Evolutionary conservation across 768 basidiomycete species (phyloP), one percentile per base, ranked within the genome.

Genomic region (Neoboletus subvelutipes): DNA sequence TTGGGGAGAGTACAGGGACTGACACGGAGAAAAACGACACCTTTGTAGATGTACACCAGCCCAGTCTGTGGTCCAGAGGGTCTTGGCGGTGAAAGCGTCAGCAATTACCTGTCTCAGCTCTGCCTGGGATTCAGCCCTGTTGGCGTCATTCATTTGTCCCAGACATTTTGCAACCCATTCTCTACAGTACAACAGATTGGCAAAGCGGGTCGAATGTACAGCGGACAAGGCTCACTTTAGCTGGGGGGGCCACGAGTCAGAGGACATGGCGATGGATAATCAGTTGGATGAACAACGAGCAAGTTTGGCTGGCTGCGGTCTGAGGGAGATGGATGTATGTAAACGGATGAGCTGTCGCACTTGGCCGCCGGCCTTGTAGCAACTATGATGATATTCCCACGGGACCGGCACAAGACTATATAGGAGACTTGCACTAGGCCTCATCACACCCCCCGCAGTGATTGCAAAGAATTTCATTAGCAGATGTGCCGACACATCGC

Each of bases 101-200:
- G 90, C 88, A 74, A 99, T 97, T 82, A 94, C 90, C 86, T 91
- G 83, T 84, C 94, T 94, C 70, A 99, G 77, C 80, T 99, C 97
- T 58, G 88, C 82, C 68, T 94, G 92, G 22, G 95, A 95, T 64
- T 94, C 93, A 48, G 76, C 76, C 71, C 89, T 86, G 76, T 96
- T 98, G 50, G 80, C 74, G 61, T 94, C 89, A 18, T 91, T 91
- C 80, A 96, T 95, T 75, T 94, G 88, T 26, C 90, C 87, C 26
- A 98, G 79, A 69, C 92, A 96, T 74, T 86, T 87, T 68, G 94
- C 92, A 31, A 98, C 95, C 93, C 94, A 98, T 71, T 90, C 86
- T 77, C 95, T 98, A 70, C 17, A 11, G 36, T 33, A 47, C n/a
- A 55, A 66, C 18, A 52, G 58, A 52, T 72, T n/a, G n/a, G 62